Base-by-base conservation (phyloP, 1,139 yeast species). In the Saccharomycopsis hybrid region DNA sequence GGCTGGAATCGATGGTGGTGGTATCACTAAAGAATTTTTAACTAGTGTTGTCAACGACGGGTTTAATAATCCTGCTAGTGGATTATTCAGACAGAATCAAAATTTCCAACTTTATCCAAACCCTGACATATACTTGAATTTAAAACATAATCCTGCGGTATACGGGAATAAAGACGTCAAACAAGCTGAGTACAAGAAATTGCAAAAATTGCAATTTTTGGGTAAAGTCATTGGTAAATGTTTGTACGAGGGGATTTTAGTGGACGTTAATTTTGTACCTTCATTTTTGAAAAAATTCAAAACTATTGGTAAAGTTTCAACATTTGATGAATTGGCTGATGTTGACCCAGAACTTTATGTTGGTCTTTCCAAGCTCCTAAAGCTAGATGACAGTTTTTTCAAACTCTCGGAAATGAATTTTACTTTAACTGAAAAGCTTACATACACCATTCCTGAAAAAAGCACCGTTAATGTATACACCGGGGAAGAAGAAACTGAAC, bases 1-100 rank as follows among this genome's bases (percentile, higher is more conserved):
- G 60, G 92, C 85, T 0, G 98, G 98, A 1, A 84, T 92, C 49
- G 98, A 92, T 65, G 98, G 98, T 3, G 98, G 98, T 8, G 98
- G 98, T 1, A 71, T 92, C 27, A 90, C 97, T 0, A 90, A 92
- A 63, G 98, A 92, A 60, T 82, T 92, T 57, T 68, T 92, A 50
- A 88, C 92, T 1, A 72, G 84, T 46, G 82, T 88, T 0, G 78
- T 84, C 1, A 70, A 70, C 7, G 88, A 85, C 57, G 95, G 87
- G 0, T 85, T 90, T 57, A 65, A 69, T 27, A 76, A 52, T 49
- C 64, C 51, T 46, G 69, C 62, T 50, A 62, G 61, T 27, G 72
- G 70, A 13, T 65, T 79, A 36, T 80, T 84, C 56, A 77, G 73
- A 45, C 76, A 81, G 3, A 79, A 76, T 18, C 70, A 70, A 1